Conservation (phyloP, 495 filamentous ascomycete species). For the Penicillium tannophilum region DNA sequence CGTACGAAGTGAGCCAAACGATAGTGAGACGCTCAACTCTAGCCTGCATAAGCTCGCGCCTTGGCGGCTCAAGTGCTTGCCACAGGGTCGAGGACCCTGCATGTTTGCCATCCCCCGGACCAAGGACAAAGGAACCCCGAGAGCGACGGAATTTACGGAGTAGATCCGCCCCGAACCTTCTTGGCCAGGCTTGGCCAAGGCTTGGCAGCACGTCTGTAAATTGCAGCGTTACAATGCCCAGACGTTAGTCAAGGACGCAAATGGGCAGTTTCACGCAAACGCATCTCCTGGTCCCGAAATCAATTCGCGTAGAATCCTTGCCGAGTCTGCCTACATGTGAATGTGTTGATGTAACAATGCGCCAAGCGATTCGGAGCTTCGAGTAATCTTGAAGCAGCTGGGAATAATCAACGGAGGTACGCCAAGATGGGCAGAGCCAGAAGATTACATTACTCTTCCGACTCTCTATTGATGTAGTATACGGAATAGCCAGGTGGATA, state of each 20-base stretch:
- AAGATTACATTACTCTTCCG: not conserved
- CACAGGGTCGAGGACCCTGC: not conserved
- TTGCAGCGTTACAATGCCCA: constrained; percentile 1
- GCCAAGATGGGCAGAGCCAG: no score
- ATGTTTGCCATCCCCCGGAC: not conserved
- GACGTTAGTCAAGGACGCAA: not conserved
- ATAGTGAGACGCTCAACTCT: not conserved
- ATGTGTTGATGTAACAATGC: not conserved
- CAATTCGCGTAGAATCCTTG: not conserved
- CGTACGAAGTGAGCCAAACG: no score
- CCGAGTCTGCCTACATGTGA: no score
- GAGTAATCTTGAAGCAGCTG: not conserved
- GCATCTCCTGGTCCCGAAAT: not conserved
- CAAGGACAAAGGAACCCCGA: not conserved
- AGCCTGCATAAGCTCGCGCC: not conserved
- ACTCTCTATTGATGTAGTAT: no score
- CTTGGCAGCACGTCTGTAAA: not conserved
- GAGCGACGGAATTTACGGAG: not conserved
- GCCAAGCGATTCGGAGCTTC: not conserved
- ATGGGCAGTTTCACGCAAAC: not conserved
- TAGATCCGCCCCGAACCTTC: not conserved
- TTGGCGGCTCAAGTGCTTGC: not conserved
- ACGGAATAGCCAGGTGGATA: no score
- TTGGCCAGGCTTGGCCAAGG: not conserved
- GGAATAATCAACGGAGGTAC: no score